These are phyloP conservation scores for Puccinia coronata DNA, from an alignment of 1,284 basidiomycete species.

Conservation along the genomic window DNA sequence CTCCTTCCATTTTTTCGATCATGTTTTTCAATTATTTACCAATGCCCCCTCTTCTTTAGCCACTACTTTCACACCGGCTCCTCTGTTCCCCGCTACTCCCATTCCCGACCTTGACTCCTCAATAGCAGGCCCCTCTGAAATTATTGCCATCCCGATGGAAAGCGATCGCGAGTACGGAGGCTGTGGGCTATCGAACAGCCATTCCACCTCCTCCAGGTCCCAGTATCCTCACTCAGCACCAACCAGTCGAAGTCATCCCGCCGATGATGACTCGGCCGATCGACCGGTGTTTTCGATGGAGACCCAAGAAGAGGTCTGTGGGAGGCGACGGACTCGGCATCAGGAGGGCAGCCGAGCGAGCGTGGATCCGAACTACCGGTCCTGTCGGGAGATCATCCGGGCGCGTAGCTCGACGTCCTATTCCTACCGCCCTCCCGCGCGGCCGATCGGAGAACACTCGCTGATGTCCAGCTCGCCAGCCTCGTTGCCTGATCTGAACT, in stretches of 20 bases:
- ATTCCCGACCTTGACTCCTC: background rate
- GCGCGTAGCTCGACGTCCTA: conserved; percentile 4
- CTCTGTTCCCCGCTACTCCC: background rate
- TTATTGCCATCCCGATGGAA: background rate
- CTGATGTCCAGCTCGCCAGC: background rate
- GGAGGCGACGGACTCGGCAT: background rate
- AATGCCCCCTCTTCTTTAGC: background rate
- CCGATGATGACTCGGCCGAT: background rate
- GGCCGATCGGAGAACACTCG: background rate
- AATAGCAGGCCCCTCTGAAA: background rate
- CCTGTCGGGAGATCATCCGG: conserved; percentile 22
- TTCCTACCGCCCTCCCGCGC: background rate
- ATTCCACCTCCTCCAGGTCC: background rate
- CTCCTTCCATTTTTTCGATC: background rate
- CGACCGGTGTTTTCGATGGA: background rate
- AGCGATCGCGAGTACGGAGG: background rate
- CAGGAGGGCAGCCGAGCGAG: background rate
- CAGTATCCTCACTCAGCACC: background rate
- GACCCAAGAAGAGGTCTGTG: background rate
- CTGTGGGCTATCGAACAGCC: too few species aligned
- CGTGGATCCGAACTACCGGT: conserved; percentile 19
- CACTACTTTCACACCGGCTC: background rate
- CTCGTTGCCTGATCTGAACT: background rate
- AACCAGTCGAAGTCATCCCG: background rate
- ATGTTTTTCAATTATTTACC: background rate